These are phyloP conservation scores for Trichoderma harzianum DNA, from an alignment of 2,329 filamentous ascomycete species.

Conservation along the genomic window DNA sequence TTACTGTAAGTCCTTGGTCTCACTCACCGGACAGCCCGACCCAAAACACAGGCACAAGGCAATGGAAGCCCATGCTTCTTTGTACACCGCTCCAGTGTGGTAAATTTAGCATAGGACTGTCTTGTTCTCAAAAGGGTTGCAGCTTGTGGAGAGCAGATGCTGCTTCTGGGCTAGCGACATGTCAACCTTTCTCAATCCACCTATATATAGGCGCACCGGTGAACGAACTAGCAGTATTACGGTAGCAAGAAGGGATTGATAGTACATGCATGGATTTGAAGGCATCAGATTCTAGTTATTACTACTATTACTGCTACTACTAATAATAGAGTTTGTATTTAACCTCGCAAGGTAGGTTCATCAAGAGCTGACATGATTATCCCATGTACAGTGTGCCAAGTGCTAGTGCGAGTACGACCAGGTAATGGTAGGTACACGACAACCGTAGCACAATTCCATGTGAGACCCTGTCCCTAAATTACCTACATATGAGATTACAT, in stretches of 20 bases:
- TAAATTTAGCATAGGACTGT: not conserved
- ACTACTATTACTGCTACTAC: not conserved
- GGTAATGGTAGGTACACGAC: not conserved
- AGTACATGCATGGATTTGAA: not conserved
- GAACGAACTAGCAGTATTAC: not conserved
- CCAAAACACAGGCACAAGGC: not conserved
- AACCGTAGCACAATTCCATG: not conserved
- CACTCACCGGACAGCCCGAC: not conserved
- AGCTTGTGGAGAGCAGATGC: not conserved
- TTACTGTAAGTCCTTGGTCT: not conserved
- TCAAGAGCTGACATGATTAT: not conserved
- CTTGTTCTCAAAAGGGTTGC: not conserved
- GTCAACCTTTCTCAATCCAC: not conserved
- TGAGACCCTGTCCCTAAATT: not conserved
- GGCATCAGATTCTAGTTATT: not conserved
- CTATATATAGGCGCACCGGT: not conserved
- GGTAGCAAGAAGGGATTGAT: not conserved
- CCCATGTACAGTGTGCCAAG: not conserved
- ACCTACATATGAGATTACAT: not conserved
- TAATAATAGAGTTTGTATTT: not conserved
- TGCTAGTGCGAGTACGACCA: not conserved
- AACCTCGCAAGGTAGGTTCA: not conserved
- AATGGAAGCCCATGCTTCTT: not conserved
- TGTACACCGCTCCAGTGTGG: slow-evolving; percentile 1
- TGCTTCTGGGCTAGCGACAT: not conserved